Percentiles rank a stretch among this genome's conserved stretches.
Conservation (phyloP, 2,329 filamentous ascomycete species). For the Verticillium alfalfae region DNA sequence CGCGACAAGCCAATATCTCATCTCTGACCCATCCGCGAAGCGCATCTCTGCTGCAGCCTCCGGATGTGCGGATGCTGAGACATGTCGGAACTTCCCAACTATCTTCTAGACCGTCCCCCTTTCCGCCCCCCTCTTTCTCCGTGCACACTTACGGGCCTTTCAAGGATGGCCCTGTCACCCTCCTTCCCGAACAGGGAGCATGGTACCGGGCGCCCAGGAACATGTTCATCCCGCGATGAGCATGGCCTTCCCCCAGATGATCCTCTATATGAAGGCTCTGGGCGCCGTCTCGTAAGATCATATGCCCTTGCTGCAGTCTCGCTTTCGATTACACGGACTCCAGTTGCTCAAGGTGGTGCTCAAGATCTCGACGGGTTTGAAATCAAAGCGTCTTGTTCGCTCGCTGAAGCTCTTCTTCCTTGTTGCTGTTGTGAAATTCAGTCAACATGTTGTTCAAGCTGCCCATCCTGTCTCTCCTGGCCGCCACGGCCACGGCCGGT, state of each 20-base stretch:
- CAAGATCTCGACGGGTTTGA: not conserved
- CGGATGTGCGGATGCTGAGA: not conserved
- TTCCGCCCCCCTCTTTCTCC: not conserved
- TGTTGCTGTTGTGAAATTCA: not conserved
- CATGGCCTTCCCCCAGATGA: not conserved
- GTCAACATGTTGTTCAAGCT: slow-evolving; percentile 12
- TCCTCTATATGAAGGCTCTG: not conserved
- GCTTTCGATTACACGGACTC: not conserved
- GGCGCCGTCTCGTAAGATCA: not conserved
- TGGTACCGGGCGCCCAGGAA: not conserved
- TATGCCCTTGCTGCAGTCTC: not conserved
- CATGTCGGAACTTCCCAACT: not conserved
- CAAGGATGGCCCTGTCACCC: not conserved
- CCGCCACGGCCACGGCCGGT: slow-evolving; percentile 7
- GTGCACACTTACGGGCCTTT: not conserved
- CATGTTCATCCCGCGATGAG: not conserved
- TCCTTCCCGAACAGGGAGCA: not conserved
- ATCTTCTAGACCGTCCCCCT: not conserved
- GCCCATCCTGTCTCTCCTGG: slow-evolving; percentile 9
- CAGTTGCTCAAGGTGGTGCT: not conserved
- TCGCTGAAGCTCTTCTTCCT: not conserved
- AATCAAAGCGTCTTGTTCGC: slow-evolving; percentile 14
- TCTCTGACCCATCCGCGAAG: not conserved
- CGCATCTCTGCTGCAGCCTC: not conserved
- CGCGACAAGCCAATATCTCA: not conserved